Evolutionary conservation across 495 filamentous ascomycete species (phyloP), one percentile per base, ranked within the genome.

Genomic region (Echria macrotheca): DNA sequence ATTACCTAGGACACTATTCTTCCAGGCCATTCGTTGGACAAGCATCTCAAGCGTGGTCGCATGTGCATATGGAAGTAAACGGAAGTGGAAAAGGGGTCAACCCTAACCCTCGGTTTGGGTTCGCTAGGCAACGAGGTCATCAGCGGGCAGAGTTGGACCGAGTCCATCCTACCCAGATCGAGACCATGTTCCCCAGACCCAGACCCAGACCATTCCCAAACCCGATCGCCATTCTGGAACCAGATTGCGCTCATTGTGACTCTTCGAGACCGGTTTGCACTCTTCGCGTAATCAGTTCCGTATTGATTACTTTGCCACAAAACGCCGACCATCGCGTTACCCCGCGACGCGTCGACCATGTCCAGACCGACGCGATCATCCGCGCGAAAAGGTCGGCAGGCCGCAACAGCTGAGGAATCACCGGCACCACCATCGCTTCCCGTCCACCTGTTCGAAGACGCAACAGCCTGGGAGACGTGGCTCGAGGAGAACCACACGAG

Each of bases 401-500:
- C 33, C 35, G 15, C 23, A 18, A 6, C 47, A 31, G 14, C 21
- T 14, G 40, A 19, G 6, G 28, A 6, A 12, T 31, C 28, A 39
- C 31, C 19, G 0, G 17, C 41, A 3, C 11, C 55, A 15, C 15
- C 39, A 19, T 31, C 47, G 14, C 37, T 17, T 10, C 47, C 42
- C n/a, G 54, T 39, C 14, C 55, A 44, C 21, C 33, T 51, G 5
- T 58, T 58, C 17, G 37, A 48, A 2, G 35, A 52, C 23, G 47
- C 39, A 23, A 14, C 35, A 7, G 50, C 50, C 1, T 57, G 50
- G 46, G 72, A 75, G 44, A 45, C 52, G 10, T 81, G 76, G 64
- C 68, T 81, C 5, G 64, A 69, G 21, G 50, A 52, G 7, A 64
- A 60, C 51, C 55, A 60, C 36, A 49, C 54, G 28, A 60, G 33